Conservation (phyloP, 2,329 filamentous ascomycete genomes). For the Sclerotinia nivalis region DNA sequence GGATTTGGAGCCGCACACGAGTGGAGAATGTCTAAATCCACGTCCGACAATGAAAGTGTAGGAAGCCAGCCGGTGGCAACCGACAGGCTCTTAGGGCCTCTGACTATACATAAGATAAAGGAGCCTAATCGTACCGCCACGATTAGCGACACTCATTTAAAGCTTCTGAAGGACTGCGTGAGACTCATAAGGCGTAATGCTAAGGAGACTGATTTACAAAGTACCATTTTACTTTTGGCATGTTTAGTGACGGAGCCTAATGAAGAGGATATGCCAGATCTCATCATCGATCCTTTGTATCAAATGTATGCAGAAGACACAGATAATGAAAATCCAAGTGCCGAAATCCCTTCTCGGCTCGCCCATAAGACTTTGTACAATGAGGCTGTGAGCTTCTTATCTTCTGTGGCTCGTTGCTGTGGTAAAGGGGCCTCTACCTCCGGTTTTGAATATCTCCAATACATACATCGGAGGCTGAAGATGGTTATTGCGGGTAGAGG, state of each 20-base stretch:
- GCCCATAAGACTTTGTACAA: slow-evolving; percentile 15
- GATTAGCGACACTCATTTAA: slow-evolving; percentile 1
- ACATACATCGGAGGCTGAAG: slow-evolving; percentile 39
- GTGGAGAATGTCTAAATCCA: neutral
- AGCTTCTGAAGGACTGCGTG: slow-evolving; percentile 12
- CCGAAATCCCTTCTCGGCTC: neutral
- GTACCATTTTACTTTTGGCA: slow-evolving; percentile 31
- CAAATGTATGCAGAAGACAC: neutral
- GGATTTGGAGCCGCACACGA: neutral
- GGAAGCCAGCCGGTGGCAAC: neutral
- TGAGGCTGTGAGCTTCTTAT: slow-evolving; percentile 43
- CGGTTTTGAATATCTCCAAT: slow-evolving; percentile 44
- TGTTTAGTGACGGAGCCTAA: slow-evolving; percentile 28
- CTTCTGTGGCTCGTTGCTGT: slow-evolving; percentile 51
- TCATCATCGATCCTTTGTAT: slow-evolving; percentile 7
- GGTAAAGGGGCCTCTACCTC: slow-evolving; percentile 44
- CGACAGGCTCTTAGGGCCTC: neutral
- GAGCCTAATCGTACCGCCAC: neutral
- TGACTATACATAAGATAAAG: neutral
- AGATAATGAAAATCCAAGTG: neutral
- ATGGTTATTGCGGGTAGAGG: slow-evolving; percentile 15
- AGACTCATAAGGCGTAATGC: slow-evolving; percentile 1
- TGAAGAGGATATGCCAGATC: neutral
- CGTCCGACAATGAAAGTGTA: neutral
- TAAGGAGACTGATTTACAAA: slow-evolving; percentile 4